These are phyloP conservation scores for Yamadazyma dendronema DNA, from an alignment of 1,139 yeast species.

Conservation along the genomic window DNA sequence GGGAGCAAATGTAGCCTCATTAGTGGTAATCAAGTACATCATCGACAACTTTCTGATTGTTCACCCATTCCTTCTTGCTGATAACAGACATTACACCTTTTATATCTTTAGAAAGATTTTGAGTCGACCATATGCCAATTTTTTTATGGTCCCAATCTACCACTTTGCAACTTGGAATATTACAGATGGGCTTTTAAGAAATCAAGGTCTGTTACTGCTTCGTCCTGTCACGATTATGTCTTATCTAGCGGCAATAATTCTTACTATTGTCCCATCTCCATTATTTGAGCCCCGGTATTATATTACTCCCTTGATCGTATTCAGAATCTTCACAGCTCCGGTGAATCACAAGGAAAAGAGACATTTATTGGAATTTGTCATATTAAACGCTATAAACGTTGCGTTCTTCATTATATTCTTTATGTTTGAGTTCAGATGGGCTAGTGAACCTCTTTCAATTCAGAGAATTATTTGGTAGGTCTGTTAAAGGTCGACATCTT, in stretches of 20 bases:
- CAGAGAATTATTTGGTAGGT: slow-evolving; percentile 93
- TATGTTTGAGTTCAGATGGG: slow-evolving; percentile 67
- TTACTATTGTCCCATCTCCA: slow-evolving; percentile 83
- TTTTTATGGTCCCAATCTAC: slow-evolving; percentile 61
- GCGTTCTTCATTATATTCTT: slow-evolving; percentile 57
- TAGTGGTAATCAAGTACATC: slow-evolving; percentile 41
- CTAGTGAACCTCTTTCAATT: slow-evolving; percentile 47
- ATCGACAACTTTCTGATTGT: slow-evolving; percentile 65
- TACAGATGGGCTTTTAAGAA: slow-evolving; percentile 19
- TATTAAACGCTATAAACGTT: slow-evolving; percentile 58
- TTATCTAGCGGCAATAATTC: slow-evolving; percentile 49
- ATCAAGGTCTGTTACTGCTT: slow-evolving; percentile 13
- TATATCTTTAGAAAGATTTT: slow-evolving; percentile 73
- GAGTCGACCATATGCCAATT: slow-evolving; percentile 37
- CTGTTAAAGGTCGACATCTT: slow-evolving; percentile 6
- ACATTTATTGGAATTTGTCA: slow-evolving; percentile 53
- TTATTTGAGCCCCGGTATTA: slow-evolving; percentile 92
- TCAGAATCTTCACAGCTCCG: slow-evolving; percentile 60
- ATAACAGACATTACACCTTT: slow-evolving; percentile 90
- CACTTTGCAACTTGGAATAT: slow-evolving; percentile 64
- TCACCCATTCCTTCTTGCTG: slow-evolving; percentile 91
- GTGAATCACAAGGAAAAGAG: slow-evolving; percentile 28
- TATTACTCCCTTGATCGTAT: slow-evolving; percentile 73
- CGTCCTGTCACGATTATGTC: slow-evolving; percentile 41
- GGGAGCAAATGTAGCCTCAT: slow-evolving; percentile 18